A percentile compares a stretch with the other conserved stretches of the same genome.
Conservation (phyloP, 371 early-diverging fungal genomes). For the Rhizopus microsporus region DNA sequence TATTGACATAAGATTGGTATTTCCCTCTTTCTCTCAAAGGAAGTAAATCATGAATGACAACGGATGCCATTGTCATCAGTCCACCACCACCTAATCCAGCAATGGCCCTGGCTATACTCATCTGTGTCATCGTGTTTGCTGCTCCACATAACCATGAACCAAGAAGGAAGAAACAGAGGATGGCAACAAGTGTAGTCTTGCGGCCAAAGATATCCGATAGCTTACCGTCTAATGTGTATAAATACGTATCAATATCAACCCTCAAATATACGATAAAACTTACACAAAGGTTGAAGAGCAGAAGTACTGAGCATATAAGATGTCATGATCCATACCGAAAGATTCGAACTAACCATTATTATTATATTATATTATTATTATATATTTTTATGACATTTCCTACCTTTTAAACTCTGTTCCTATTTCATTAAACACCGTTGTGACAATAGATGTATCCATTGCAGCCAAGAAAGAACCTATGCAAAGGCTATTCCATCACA, state of each 20-base stretch:
- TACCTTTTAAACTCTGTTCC: conserved; percentile 68
- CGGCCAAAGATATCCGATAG: conserved; percentile 44
- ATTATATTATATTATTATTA: neutral
- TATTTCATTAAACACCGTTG: conserved; percentile 77
- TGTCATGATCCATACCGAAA: conserved; percentile 70
- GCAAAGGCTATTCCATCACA: conserved; percentile 29
- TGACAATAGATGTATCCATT: conserved; percentile 76
- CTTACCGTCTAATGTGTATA: conserved; percentile 27
- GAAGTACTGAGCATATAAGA: conserved; percentile 75
- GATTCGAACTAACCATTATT: conserved; percentile 29
- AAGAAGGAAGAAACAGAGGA: conserved; percentile 30
- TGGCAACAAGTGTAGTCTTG: conserved; percentile 30
- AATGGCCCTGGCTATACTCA: conserved; percentile 75
- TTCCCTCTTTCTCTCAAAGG: conserved; percentile 37
- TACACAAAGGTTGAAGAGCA: conserved; percentile 74
- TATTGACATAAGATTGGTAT: conserved; percentile 45
- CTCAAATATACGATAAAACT: conserved; percentile 7
- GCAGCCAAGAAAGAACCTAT: conserved; percentile 66
- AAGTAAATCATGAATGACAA: conserved; percentile 40
- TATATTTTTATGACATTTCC: neutral
- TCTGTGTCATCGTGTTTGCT: conserved; percentile 56
- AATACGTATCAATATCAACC: neutral
- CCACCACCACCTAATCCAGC: conserved; percentile 86
- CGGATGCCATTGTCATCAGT: conserved; percentile 40
- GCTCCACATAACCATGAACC: conserved; percentile 55